Evolutionary conservation across 805 yeast genomes (phyloP).

Genomic region (Sugiyamaella mastotermitis): DNA sequence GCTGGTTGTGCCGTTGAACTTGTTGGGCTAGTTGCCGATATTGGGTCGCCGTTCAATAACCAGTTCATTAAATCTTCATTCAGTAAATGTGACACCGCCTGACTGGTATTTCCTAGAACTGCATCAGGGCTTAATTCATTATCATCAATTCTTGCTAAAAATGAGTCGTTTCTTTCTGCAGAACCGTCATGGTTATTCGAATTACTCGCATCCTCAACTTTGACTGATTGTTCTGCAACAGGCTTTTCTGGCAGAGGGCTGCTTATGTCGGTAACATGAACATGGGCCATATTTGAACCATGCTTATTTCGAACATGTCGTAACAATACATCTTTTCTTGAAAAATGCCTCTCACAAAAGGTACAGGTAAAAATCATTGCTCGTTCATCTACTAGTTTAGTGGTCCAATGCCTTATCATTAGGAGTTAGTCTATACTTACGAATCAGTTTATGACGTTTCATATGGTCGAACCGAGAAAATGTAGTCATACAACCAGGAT

Average conservation of each 20-base stretch:
- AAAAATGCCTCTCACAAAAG: conserved; percentile 13
- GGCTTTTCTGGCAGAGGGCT: too few relatives aligned
- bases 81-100: conserved; percentile 17
- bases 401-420: not conserved
- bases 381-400: conserved; percentile 9
- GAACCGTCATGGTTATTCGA: too few relatives aligned
- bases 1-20: too few relatives aligned
- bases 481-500: conserved; percentile 12
- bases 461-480: conserved; percentile 22
- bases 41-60: conserved; percentile 12
- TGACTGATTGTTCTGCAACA: too few relatives aligned
- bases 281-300: not conserved
- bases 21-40: too few relatives aligned
- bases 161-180: too few relatives aligned
- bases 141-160: conserved; percentile 15
- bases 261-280: not conserved
- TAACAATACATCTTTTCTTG: conserved; percentile 18
- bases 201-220: too few relatives aligned
- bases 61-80: conserved; percentile 22
- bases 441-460: conserved; percentile 16
- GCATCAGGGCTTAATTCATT: conserved; percentile 16
- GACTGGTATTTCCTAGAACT: conserved; percentile 18
- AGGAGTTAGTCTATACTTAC: conserved; percentile 4
- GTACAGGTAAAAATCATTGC: conserved; percentile 12
- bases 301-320: conserved; percentile 18